Base-by-base conservation (phyloP, 2,329 filamentous ascomycete species). In the Claviceps pazoutovae region DNA sequence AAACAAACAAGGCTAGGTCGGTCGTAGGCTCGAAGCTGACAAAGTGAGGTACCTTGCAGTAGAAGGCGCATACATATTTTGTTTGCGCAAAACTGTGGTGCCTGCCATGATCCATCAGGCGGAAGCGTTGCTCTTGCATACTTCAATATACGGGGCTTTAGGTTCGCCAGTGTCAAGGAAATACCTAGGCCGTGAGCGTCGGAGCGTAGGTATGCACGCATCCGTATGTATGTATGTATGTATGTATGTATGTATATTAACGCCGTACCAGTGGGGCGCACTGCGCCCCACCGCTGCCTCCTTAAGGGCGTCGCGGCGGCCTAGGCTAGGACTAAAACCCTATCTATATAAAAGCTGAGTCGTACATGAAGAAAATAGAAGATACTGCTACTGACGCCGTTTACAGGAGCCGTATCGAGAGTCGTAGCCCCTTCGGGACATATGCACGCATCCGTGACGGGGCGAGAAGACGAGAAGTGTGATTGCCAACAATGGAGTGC, bases 31-130 rank as follows among this genome's bases (percentile, higher is more conserved):
- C 14, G 26, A 44, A 38, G 43, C 36, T 46, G 21, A 39, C 14
- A 45, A 44, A 38, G 49, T 16, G 46, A 41, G 39, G 26, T 16
- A 48, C 42, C 16, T 48, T 43, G 47, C 48, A 39, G 47, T 34
- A 9, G 47, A 46, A 42, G 51, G 43, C 26, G 26, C 30, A 34
- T 11, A 8, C 23, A 49, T 49, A 43, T 42, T 36, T n/a, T 52
- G 47, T 46, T 46, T 52, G 47, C 43, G 21, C n/a, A 37, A 41
- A 47, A 47, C 4, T 52, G 46, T 47, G 34, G 36, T 19, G 23
- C 39, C 47, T 46, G 47, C 47, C 47, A 19, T 19, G 19, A 19
- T 19, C 19, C 19, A 49, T 26, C 26, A 26, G 26, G 26, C 26
- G 7, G 26, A 26, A 2, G 26, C 7, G 26, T 8, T 26, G 26